Percentiles rank a stretch among this genome's conserved stretches.
Conservation (phyloP, 139 green algal species). For the Tetraselmis chui region DNA sequence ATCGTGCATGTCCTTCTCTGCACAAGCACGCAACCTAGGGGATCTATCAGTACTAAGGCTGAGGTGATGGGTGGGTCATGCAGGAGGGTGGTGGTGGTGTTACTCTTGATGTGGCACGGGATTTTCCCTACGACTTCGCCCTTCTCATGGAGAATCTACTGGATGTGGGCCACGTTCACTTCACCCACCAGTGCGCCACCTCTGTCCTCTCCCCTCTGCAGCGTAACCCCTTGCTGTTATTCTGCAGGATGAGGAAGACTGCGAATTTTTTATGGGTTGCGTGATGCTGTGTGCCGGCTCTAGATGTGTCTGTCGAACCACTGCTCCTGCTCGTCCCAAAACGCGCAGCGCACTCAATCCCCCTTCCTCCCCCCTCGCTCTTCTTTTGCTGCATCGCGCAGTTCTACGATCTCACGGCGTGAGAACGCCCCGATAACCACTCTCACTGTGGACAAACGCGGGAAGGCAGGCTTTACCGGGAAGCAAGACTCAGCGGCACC, state of each 20-base stretch:
- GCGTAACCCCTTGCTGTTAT: no score
- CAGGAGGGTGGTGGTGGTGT: background rate
- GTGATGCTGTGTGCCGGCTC: no score
- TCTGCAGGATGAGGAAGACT: no score
- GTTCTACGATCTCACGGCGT: background rate
- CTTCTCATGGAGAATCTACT: constrained; percentile 4
- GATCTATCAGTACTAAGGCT: no score
- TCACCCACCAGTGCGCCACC: background rate
- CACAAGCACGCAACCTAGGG: no score
- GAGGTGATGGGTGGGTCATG: background rate
- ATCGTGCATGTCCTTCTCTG: no score
- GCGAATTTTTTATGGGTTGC: no score
- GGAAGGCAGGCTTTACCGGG: background rate
- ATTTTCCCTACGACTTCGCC: constrained; percentile 3
- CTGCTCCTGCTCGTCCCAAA: no score
- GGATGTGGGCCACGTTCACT: constrained; percentile 2
- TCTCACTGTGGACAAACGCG: background rate
- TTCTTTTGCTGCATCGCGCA: background rate
- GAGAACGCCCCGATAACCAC: background rate
- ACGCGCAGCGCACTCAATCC: no score
- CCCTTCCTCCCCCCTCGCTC: background rate
- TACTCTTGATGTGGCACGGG: background rate
- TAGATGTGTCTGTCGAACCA: no score
- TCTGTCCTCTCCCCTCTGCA: no score
- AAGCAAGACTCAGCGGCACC: background rate